Conservation (phyloP, 345 rosid species). For the Garcia nutans region DNA sequence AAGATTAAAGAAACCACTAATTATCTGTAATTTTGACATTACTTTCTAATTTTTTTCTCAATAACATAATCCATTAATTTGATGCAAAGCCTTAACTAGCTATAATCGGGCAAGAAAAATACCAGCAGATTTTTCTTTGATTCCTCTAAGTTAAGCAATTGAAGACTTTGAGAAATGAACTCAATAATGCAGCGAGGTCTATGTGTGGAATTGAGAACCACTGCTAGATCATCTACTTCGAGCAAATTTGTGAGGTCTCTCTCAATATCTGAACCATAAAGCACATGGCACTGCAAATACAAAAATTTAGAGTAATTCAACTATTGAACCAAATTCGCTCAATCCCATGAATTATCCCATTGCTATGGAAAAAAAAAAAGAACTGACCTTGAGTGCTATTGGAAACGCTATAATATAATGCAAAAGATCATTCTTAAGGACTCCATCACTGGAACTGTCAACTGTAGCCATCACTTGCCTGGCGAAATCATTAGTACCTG, state of each 20-base stretch:
- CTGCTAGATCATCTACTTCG: conserved; percentile 70
- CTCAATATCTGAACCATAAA: conserved; percentile 64
- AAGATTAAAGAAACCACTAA: not conserved
- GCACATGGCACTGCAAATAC: conserved; percentile 77
- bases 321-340: conserved; percentile 15
- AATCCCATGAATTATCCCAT: not conserved
- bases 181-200: conserved; percentile 77
- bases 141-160: conserved; percentile 55
- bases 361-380: not conserved
- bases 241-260: conserved; percentile 58
- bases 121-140: conserved; percentile 63
- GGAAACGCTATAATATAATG: conserved; percentile 83
- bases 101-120: conserved; percentile 27
- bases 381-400: conserved; percentile 71
- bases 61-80: not conserved
- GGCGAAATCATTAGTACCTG: conserved; percentile 71
- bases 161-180: conserved; percentile 73
- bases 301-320: not conserved
- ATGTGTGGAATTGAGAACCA: conserved; percentile 70
- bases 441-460: conserved; percentile 43
- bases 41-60: not conserved
- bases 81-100: not conserved
- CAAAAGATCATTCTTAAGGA: conserved; percentile 50
- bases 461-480: conserved; percentile 52
- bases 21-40: not conserved